Evolutionary conservation across 768 basidiomycete genomes (phyloP).

Genomic region (Suillus subaureus): DNA sequence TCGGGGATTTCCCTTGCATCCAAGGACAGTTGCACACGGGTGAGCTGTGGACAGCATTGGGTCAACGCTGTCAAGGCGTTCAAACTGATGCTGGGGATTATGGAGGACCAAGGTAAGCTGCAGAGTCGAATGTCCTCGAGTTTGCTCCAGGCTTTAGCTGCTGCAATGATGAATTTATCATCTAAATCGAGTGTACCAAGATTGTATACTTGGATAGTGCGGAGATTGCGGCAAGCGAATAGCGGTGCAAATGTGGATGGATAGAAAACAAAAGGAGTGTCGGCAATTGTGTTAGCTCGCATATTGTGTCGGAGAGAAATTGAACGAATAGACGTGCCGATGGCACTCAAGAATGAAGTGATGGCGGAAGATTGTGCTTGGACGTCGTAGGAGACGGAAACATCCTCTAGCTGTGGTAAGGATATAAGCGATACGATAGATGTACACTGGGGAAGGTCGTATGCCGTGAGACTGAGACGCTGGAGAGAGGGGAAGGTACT

Average conservation of each 20-base stretch:
- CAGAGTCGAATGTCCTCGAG: slow-evolving; percentile 30
- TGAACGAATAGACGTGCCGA: slow-evolving; percentile 11
- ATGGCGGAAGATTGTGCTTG: slow-evolving; percentile 26
- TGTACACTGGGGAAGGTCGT: slow-evolving; percentile 31
- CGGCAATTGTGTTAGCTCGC: slow-evolving; percentile 20
- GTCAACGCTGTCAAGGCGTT: slow-evolving; percentile 24
- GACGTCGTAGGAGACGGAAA: slow-evolving; percentile 29
- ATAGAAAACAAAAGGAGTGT: slow-evolving; percentile 25
- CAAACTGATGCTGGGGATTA: slow-evolving; percentile 13
- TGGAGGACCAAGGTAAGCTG: slow-evolving; percentile 28
- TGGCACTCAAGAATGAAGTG: slow-evolving; percentile 24
- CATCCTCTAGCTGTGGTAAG: slow-evolving; percentile 23
- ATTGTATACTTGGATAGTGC: slow-evolving; percentile 25
- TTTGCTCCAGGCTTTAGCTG: slow-evolving; percentile 28
- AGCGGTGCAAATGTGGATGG: slow-evolving; percentile 29
- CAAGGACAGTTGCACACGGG: slow-evolving; percentile 25
- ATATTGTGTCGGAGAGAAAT: slow-evolving; percentile 32
- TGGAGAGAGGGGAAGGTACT: slow-evolving; percentile 24
- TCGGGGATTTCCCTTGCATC: slow-evolving; percentile 21
- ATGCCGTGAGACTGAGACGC: slow-evolving; percentile 25
- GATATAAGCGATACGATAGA: slow-evolving; percentile 26
- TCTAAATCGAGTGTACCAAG: slow-evolving; percentile 31
- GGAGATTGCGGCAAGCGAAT: slow-evolving; percentile 22
- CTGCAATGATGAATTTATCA: slow-evolving; percentile 27
- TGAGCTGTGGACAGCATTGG: slow-evolving; percentile 20